Evolutionary conservation across 2,329 filamentous ascomycete genomes (phyloP).

Genomic region (Coniochaeta sp.): DNA sequence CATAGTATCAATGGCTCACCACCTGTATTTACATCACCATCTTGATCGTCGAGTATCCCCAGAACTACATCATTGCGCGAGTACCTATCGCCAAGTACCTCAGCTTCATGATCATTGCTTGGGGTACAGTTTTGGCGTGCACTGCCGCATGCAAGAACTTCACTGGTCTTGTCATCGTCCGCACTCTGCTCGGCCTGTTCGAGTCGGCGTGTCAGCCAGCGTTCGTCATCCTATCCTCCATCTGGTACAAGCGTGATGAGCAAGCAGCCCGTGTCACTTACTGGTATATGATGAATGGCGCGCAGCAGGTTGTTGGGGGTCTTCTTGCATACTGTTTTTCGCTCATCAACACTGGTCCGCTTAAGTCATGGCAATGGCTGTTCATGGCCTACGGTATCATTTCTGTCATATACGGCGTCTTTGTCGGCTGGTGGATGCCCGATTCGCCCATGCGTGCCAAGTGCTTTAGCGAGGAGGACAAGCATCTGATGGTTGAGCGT

Average conservation of each 20-base stretch:
- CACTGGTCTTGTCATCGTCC: conserved; percentile 47
- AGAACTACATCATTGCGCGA: conserved; percentile 44
- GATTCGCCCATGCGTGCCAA: conserved; percentile 66
- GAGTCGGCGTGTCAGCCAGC: conserved; percentile 63
- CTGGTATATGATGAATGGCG: conserved; percentile 75
- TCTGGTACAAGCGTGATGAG: conserved; percentile 66
- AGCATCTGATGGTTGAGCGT: conserved; percentile 54
- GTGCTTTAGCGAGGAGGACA: conserved; percentile 60
- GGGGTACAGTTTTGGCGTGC: conserved; percentile 52
- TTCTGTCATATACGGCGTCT: conserved; percentile 56
- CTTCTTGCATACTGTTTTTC: conserved; percentile 59
- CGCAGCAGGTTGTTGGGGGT: conserved; percentile 65
- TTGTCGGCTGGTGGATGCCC: conserved; percentile 56
- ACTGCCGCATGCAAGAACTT: conserved; percentile 57
- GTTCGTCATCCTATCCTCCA: conserved; percentile 58
- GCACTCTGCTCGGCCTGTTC: conserved; percentile 63
- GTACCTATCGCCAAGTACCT: conserved; percentile 63
- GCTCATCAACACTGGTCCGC: conserved; percentile 40
- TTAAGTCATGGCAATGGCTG: conserved; percentile 61
- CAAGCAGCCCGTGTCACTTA: conserved; percentile 60
- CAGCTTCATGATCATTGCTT: conserved; percentile 54
- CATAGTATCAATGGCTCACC: conserved; percentile 63
- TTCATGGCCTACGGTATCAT: conserved; percentile 60
- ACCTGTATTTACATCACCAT: conserved; percentile 70
- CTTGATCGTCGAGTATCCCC: conserved; percentile 64